A percentile compares a stretch with the other conserved stretches of the same genome.
Evolutionary conservation across 352 stramenopile species (phyloP).

Genomic region (Globisporangium uncinulatum): DNA sequence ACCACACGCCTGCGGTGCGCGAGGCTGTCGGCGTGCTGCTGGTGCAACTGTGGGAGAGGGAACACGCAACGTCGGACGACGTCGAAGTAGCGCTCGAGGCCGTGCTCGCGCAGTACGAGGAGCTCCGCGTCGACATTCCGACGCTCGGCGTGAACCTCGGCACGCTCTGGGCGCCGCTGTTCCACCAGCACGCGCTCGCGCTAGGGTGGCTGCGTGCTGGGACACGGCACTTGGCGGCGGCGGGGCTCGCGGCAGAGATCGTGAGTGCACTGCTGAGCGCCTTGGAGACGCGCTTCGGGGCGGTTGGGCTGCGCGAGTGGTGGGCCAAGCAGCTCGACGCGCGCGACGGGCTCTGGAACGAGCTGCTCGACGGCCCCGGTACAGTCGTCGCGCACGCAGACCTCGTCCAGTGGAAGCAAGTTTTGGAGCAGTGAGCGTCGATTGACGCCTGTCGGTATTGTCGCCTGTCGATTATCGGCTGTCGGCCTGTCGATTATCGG

Average conservation of each 20-base stretch:
- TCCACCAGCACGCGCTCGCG: slow-evolving; percentile 39
- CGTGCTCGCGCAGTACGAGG: slow-evolving; percentile 62
- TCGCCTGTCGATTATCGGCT: too few species aligned
- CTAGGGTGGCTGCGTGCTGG: slow-evolving; percentile 35
- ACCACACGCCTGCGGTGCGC: slow-evolving; percentile 44
- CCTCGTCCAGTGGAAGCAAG: slow-evolving; percentile 16
- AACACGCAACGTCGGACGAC: slow-evolving; percentile 45
- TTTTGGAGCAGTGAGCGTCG: slow-evolving; percentile 9
- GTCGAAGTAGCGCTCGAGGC: slow-evolving; percentile 48
- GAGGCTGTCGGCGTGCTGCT: slow-evolving; percentile 39
- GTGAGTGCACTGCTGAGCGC: slow-evolving; percentile 33
- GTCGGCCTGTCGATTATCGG: too few species aligned
- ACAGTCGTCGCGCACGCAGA: slow-evolving; percentile 1
- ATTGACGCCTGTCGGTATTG: too few species aligned
- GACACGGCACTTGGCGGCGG: slow-evolving; percentile 19
- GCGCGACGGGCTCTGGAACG: slow-evolving; percentile 22
- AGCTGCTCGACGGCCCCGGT: slow-evolving; percentile 1
- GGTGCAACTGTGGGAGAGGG: slow-evolving; percentile 25
- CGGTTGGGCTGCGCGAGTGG: slow-evolving; percentile 41
- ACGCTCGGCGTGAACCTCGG: slow-evolving; percentile 47
- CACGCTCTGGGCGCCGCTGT: slow-evolving; percentile 56
- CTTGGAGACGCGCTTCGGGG: slow-evolving; percentile 23
- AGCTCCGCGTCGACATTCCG: slow-evolving; percentile 73
- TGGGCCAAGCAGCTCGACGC: slow-evolving; percentile 37
- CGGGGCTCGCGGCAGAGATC: slow-evolving; percentile 42